A percentile compares a stretch with the other conserved stretches of the same genome.
phyloP scores from a whole-genome alignment of 2,329 filamentous ascomycete genomes.

The Drechslerella stenobrocha region DNA sequence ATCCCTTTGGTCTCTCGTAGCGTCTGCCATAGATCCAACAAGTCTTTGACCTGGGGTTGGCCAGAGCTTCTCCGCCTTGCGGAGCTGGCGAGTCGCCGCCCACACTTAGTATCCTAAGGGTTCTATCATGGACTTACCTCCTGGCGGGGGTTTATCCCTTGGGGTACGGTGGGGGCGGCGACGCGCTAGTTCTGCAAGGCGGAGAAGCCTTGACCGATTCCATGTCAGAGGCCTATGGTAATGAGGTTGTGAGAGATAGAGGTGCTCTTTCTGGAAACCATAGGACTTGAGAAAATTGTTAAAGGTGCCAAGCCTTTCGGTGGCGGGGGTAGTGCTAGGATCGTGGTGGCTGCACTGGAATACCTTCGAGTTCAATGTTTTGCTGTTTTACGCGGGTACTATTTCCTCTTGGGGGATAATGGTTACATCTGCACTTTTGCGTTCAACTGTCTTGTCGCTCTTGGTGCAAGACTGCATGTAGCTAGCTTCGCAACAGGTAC shows the following conservation, averaged over 20 bases:
- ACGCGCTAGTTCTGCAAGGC: background rate
- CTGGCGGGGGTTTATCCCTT: conserved; percentile 5
- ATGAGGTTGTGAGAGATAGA: conserved; percentile 12
- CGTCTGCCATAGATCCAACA: conserved; percentile 22
- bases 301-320: background rate
- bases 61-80: background rate
- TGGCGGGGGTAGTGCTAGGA: background rate
- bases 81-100: background rate
- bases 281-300: background rate
- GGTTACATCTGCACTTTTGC: too few species aligned
- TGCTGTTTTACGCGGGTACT: too few species aligned
- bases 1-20: conserved; percentile 14
- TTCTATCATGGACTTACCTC: background rate
- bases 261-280: conserved; percentile 13
- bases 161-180: conserved; percentile 7
- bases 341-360: conserved; percentile 16
- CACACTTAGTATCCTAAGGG: background rate
- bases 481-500: too few species aligned
- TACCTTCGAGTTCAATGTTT: background rate
- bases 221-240: conserved; percentile 43
- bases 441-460: too few species aligned
- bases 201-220: conserved; percentile 7
- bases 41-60: conserved; percentile 18
- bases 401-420: too few species aligned
- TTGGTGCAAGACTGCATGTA: too few species aligned